Conservation (phyloP, 139 green algal species). For the Coelastrella sp. region DNA sequence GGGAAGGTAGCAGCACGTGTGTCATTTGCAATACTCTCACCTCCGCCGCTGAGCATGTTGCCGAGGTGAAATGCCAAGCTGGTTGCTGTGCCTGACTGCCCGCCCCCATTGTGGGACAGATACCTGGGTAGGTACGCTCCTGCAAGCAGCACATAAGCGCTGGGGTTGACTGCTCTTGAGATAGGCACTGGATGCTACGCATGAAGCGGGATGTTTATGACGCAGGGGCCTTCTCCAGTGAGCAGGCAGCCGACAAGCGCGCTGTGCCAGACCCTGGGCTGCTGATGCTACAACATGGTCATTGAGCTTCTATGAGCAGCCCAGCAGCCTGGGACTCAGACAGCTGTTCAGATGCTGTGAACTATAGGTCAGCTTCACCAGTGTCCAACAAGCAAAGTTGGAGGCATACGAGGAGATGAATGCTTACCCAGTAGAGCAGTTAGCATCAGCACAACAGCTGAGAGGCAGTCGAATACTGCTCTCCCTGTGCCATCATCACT, state of each 20-base stretch:
- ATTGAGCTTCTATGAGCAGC: too few species aligned
- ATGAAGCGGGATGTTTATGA: too few species aligned
- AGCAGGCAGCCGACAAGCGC: too few species aligned
- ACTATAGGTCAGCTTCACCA: neutral
- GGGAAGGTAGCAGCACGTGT: too few species aligned
- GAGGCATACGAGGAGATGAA: too few species aligned
- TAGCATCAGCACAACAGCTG: constrained; percentile 55
- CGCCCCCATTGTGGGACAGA: neutral
- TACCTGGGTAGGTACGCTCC: constrained; percentile 58
- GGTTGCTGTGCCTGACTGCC: constrained; percentile 26
- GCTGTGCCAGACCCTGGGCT: too few species aligned
- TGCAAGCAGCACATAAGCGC: neutral
- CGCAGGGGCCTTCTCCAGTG: too few species aligned
- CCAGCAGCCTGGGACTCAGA: too few species aligned
- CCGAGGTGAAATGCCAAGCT: constrained; percentile 82
- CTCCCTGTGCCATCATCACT: neutral
- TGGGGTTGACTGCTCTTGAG: too few species aligned
- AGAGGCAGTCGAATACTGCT: constrained; percentile 55
- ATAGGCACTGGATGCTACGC: too few species aligned
- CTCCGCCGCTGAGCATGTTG: constrained; percentile 84
- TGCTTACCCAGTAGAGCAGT: constrained; percentile 57
- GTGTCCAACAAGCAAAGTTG: neutral
- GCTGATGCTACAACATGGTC: too few species aligned
- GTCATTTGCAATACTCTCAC: constrained; percentile 35
- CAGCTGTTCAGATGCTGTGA: neutral